These are phyloP conservation scores for Exophiala sp. DNA, from an alignment of 2,329 filamentous ascomycete genomes.

Conservation along the genomic window DNA sequence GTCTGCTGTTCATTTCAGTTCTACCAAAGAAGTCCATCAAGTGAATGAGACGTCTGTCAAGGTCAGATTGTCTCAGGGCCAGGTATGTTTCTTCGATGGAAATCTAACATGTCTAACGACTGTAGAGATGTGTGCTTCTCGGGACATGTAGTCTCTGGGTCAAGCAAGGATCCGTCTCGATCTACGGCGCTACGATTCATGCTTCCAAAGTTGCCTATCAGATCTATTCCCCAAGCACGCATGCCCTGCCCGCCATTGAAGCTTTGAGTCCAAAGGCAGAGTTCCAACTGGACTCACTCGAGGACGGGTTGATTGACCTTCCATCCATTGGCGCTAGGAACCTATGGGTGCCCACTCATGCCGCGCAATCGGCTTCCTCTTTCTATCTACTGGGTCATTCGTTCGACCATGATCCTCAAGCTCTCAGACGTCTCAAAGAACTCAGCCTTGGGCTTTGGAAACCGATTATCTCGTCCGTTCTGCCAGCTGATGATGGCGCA, in stretches of 20 bases:
- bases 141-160: slow-evolving; percentile 56
- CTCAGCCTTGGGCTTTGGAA: slow-evolving; percentile 14
- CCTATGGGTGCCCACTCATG: slow-evolving; percentile 11
- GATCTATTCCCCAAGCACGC: slow-evolving; percentile 52
- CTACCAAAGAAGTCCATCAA: slow-evolving; percentile 20
- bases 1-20: slow-evolving; percentile 22
- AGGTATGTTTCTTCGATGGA: slow-evolving; percentile 13
- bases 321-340: slow-evolving; percentile 10
- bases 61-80: slow-evolving; percentile 22
- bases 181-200: slow-evolving; percentile 55
- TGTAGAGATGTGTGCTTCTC: slow-evolving; percentile 39
- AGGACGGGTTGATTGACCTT: slow-evolving; percentile 13
- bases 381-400: slow-evolving; percentile 23
- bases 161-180: slow-evolving; percentile 48
- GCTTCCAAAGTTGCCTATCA: slow-evolving; percentile 41
- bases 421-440: slow-evolving; percentile 12
- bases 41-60: slow-evolving; percentile 17
- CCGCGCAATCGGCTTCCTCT: slow-evolving; percentile 2
- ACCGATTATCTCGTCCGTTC: slow-evolving; percentile 1
- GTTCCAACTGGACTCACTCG: slow-evolving; percentile 17
- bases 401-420: slow-evolving; percentile 16
- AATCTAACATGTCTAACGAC: neutral
- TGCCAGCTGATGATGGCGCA: neutral
- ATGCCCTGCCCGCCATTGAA: slow-evolving; percentile 51
- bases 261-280: slow-evolving; percentile 19